A percentile compares a stretch with the other conserved stretches of the same genome.
Evolutionary conservation across 192 early-diverging fungal species (phyloP).

Genomic region (Backusella macrospora): DNA sequence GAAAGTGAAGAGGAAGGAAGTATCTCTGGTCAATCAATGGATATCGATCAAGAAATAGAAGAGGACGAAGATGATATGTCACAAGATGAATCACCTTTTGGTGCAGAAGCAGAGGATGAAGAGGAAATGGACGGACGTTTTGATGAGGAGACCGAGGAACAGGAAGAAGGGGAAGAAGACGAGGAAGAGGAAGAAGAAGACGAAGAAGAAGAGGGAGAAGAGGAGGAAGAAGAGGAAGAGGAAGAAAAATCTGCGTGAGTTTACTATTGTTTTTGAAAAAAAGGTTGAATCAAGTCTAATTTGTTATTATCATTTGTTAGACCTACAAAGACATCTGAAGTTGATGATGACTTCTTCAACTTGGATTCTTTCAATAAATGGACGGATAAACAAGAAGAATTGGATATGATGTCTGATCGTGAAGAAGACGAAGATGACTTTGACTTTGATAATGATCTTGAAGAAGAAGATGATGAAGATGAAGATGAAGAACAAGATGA

Average conservation of each 20-base stretch:
- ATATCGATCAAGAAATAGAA: slow-evolving; percentile 44
- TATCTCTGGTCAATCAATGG: slow-evolving; percentile 39
- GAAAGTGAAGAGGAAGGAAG: slow-evolving; percentile 43
- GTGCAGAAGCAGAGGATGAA: slow-evolving; percentile 38
- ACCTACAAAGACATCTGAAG: slow-evolving; percentile 54
- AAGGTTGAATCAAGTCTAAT: slow-evolving; percentile 7
- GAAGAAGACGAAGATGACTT: slow-evolving; percentile 67
- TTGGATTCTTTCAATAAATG: slow-evolving; percentile 86
- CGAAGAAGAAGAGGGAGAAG: slow-evolving; percentile 45
- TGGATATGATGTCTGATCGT: slow-evolving; percentile 56
- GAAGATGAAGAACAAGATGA: slow-evolving; percentile 67
- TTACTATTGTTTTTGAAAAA: slow-evolving; percentile 34
- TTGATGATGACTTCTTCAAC: slow-evolving; percentile 97
- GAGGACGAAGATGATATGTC: slow-evolving; percentile 22
- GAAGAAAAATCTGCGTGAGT: slow-evolving; percentile 25
- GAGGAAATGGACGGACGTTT: slow-evolving; percentile 46
- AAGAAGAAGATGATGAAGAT: slow-evolving; percentile 65
- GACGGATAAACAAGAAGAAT: slow-evolving; percentile 67
- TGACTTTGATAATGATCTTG: slow-evolving; percentile 69
- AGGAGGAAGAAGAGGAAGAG: slow-evolving; percentile 46
- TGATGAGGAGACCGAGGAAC: slow-evolving; percentile 31
- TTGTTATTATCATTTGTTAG: background rate
- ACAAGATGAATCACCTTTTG: background rate
- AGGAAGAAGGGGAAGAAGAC: slow-evolving; percentile 33
- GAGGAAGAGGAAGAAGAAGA: slow-evolving; percentile 31